Evolutionary conservation across 345 rosid genomes (phyloP).

Genomic region (Mercurialis annua): DNA sequence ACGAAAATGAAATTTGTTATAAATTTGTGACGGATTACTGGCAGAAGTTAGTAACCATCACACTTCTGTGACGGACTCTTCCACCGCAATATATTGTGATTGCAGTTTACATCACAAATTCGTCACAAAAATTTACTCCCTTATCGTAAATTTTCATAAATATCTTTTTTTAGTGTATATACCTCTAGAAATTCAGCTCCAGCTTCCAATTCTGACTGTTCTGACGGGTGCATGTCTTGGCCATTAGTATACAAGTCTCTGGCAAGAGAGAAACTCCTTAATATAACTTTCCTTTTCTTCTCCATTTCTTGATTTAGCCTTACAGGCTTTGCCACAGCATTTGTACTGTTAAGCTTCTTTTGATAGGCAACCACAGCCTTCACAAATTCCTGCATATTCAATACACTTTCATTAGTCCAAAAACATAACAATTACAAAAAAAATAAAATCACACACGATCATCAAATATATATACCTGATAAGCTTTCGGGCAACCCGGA

Average conservation of each 20-base stretch:
- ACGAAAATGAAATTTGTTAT: no score
- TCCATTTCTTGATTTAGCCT: conserved; percentile 59
- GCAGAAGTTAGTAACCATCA: no score
- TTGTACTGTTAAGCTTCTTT: conserved; percentile 55
- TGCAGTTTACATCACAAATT: no score
- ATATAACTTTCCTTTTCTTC: conserved; percentile 47
- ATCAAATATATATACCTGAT: conserved; percentile 45
- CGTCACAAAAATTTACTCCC: no score
- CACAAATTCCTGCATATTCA: conserved; percentile 61
- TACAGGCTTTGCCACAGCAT: conserved; percentile 39
- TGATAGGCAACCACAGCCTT: conserved; percentile 82
- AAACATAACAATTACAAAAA: neutral
- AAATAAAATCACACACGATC: no score
- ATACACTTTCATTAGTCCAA: neutral
- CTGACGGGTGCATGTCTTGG: conserved; percentile 35
- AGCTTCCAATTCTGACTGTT: conserved; percentile 53
- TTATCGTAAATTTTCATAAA: no score
- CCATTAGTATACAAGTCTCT: conserved; percentile 50
- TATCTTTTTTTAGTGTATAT: neutral
- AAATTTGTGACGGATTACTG: no score
- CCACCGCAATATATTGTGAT: no score
- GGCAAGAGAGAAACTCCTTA: conserved; percentile 75
- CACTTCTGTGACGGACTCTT: no score
- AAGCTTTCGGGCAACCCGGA: conserved; percentile 77
- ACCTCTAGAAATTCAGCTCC: conserved; percentile 89